phyloP scores from a whole-genome alignment of 768 basidiomycete genomes.

The Tricholoma flavovirens region DNA sequence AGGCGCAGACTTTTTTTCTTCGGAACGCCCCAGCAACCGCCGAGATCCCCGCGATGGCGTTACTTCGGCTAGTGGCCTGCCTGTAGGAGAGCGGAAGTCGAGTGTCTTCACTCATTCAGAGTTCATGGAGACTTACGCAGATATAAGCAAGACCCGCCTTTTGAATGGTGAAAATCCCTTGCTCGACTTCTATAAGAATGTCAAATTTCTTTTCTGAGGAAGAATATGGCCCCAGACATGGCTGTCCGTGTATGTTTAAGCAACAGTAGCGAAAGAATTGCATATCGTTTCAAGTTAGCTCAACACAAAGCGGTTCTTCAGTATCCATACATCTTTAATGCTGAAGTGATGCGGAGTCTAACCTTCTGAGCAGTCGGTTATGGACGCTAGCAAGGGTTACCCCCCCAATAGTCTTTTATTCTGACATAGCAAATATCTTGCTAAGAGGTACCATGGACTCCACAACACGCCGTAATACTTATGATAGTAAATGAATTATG shows the following conservation, averaged over 20 bases:
- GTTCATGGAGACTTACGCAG: slow-evolving; percentile 83
- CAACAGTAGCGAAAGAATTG: too few relatives aligned
- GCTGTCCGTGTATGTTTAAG: background rate
- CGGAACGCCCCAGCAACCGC: slow-evolving; percentile 50
- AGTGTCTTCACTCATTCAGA: slow-evolving; percentile 84
- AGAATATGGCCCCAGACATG: background rate
- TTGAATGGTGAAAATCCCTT: slow-evolving; percentile 85
- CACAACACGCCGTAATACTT: background rate
- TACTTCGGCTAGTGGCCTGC: slow-evolving; percentile 66
- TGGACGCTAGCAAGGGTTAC: too few relatives aligned
- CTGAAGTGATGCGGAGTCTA: too few relatives aligned
- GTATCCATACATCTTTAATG: too few relatives aligned
- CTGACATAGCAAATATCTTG: background rate
- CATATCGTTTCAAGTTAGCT: background rate
- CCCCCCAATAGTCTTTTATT: too few relatives aligned
- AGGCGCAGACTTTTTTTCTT: slow-evolving; percentile 68
- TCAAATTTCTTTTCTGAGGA: slow-evolving; percentile 79
- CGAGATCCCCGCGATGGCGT: slow-evolving; percentile 67
- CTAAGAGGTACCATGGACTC: background rate
- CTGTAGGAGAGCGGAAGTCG: slow-evolving; percentile 76
- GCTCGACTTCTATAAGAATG: slow-evolving; percentile 87
- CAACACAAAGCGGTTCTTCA: background rate
- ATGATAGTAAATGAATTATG: background rate
- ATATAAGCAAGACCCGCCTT: slow-evolving; percentile 62
- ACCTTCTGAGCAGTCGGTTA: too few relatives aligned